Conservation (phyloP, 129 eudicot genomes). For the Centaurea solstitialis region DNA sequence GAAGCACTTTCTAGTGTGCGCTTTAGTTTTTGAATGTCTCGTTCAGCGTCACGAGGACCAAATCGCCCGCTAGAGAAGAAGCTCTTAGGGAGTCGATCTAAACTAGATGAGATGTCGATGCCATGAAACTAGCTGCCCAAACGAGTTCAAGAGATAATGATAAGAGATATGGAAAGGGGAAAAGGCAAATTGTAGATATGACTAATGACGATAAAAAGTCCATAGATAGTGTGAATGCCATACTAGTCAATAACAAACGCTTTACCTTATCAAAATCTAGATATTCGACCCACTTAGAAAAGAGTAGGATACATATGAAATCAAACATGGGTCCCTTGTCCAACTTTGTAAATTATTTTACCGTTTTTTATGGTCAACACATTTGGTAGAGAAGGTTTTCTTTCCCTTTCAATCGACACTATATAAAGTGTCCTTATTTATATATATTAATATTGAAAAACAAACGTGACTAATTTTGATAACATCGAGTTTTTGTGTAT, state of each 20-base stretch:
- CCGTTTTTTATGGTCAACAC: background rate
- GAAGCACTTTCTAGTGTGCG: no score
- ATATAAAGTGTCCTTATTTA: background rate
- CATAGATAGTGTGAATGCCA: background rate
- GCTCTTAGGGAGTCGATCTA: no score
- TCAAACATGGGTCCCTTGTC: background rate
- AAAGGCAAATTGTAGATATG: background rate
- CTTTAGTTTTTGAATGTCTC: no score
- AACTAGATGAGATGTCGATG: no score
- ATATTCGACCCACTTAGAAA: background rate
- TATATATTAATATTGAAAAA: no score
- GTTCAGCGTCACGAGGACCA: no score
- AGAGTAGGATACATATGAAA: background rate
- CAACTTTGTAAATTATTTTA: background rate
- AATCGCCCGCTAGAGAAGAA: no score
- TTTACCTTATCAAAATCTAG: background rate
- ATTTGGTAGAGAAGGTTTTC: background rate
- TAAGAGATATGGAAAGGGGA: background rate
- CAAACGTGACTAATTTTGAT: no score
- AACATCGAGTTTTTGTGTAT: no score
- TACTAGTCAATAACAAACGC: background rate
- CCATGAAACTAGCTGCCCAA: no score
- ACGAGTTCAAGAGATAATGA: no score
- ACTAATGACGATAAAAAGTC: background rate
- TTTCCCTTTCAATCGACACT: background rate